Evolutionary conservation across 768 basidiomycete genomes (phyloP), one percentile per base, ranked within the genome.

Genomic region (Termitomyces heimii): DNA sequence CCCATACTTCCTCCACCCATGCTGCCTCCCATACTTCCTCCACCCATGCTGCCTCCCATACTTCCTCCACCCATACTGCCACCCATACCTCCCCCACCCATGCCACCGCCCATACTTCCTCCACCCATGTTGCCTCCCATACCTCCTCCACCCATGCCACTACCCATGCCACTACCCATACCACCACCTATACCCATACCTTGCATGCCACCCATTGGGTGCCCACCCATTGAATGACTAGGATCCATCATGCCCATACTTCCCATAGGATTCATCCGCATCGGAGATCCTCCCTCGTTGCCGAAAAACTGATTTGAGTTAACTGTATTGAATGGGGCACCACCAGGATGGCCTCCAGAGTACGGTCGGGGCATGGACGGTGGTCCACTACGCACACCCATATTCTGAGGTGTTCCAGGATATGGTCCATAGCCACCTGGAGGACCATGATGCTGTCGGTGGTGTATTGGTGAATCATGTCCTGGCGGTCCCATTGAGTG

Each of bases 191-290:
- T 69, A 14, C 65, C 67, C 66, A 70, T 72, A 16, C 62, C 58
- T 47, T 51, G 50, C 51, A 64, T 64, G 14, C 57, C 60, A 5
- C 63, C 63, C 51, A 67, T 63, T 22, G 59, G 44, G 54, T 60
- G 63, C 18, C 59, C 60, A 12, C 63, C 63, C 58, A 67, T 63
- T 24, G 60, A 46, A 54, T 60, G 63, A 29, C 62, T 55, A 20
- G 58, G 51, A 31, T 66, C 64, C 54, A 63, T 58, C 59, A 63
- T 61, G 16, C 61, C 58, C 62, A 66, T 65, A 16, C 66, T 62
- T 39, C 62, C 63, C 66, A 69, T 68, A 0, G 63, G 42, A 32
- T 68, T 68, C 70, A 75, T 74, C 28, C 74, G 58, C 67, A 75
- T 73, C 9, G 75, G 74, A 28, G 70, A 70, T 5, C 48, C 57